Conservation (phyloP, 1,284 basidiomycete species). For the Tilletia caries region DNA sequence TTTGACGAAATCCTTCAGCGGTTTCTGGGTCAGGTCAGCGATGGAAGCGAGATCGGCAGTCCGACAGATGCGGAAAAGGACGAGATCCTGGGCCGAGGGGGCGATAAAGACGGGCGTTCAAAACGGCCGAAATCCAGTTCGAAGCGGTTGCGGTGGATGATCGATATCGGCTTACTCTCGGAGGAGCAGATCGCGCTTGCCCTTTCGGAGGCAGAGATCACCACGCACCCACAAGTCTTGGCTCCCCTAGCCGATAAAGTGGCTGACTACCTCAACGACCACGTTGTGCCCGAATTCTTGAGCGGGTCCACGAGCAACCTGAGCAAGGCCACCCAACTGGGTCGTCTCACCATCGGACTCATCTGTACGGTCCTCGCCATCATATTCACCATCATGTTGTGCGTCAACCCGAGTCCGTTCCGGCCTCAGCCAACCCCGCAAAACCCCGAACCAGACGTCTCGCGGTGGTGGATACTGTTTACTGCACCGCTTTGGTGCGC, state of each 20-base stretch:
- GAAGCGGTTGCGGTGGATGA: constrained; percentile 36
- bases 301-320: constrained; percentile 34
- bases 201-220: constrained; percentile 26
- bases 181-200: constrained; percentile 25
- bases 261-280: constrained; percentile 31
- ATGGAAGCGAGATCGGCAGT: not conserved
- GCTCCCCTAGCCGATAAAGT: constrained; percentile 30
- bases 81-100: constrained; percentile 6
- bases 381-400: constrained; percentile 30
- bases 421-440: constrained; percentile 20
- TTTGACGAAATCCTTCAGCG: constrained; percentile 30
- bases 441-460: constrained; percentile 14
- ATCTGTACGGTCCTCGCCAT: constrained; percentile 27
- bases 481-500: constrained; percentile 37
- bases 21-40: constrained; percentile 21
- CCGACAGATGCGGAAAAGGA: constrained; percentile 15
- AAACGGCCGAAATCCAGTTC: constrained; percentile 9
- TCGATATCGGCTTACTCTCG: constrained; percentile 35
- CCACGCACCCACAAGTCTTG: constrained; percentile 36
- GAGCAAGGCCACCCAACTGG: constrained; percentile 29
- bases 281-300: constrained; percentile 38
- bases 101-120: constrained; percentile 12
- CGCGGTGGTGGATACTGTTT: constrained; percentile 33
- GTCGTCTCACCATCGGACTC: constrained; percentile 33
- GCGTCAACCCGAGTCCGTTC: constrained; percentile 31